Conservation (phyloP, 2,329 filamentous ascomycete genomes). For the Curvularia hawaiiensis region DNA sequence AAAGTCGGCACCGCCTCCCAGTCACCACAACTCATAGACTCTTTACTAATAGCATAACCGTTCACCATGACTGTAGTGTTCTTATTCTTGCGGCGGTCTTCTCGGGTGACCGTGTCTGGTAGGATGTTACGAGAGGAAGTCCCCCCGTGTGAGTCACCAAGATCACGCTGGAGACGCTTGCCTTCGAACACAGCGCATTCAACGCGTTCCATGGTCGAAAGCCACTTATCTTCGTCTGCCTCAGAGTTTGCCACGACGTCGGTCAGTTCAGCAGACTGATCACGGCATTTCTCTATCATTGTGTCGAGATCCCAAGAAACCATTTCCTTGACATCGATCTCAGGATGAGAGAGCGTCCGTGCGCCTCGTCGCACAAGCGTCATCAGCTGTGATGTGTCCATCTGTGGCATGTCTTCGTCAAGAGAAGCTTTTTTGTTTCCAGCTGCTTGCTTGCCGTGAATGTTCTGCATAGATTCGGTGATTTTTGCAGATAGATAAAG, state of each 20-base stretch:
- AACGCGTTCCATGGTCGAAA: conserved; percentile 62
- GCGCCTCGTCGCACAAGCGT: conserved; percentile 60
- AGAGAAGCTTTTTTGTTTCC: conserved; percentile 19
- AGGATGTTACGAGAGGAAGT: conserved; percentile 46
- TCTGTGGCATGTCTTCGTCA: conserved; percentile 57
- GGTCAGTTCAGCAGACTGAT: conserved; percentile 53
- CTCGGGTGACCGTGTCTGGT: conserved; percentile 48
- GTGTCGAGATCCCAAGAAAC: conserved; percentile 62
- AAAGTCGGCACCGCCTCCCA: conserved; percentile 65
- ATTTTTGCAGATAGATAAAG: conserved; percentile 66
- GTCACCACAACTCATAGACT: conserved; percentile 57
- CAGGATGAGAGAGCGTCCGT: conserved; percentile 57
- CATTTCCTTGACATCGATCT: conserved; percentile 62
- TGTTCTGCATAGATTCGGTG: conserved; percentile 62
- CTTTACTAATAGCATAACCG: conserved; percentile 62
- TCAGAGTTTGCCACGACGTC: conserved; percentile 45
- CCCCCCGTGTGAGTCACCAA: conserved; percentile 28
- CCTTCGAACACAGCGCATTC: conserved; percentile 64
- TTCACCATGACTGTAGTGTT: conserved; percentile 63
- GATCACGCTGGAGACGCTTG: conserved; percentile 53
- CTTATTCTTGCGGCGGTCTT: conserved; percentile 60
- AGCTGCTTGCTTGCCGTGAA: conserved; percentile 49
- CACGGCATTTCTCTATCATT: conserved; percentile 60
- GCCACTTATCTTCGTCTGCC: conserved; percentile 61
- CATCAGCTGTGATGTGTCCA: conserved; percentile 60